These are phyloP conservation scores for Penicillium sp. DNA, from an alignment of 2,329 filamentous ascomycete genomes.

Conservation along the genomic window DNA sequence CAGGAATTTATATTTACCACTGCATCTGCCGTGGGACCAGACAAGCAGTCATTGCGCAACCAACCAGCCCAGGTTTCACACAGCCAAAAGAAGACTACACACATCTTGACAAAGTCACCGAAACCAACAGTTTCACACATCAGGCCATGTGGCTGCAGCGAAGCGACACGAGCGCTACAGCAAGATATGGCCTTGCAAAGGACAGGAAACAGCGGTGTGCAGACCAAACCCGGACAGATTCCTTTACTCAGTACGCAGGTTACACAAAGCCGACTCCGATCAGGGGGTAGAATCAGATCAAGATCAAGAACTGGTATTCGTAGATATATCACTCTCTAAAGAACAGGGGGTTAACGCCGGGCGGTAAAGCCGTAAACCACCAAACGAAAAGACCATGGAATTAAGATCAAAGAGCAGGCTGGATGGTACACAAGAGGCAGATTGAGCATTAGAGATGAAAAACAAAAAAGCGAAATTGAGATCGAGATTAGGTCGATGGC, in stretches of 20 bases:
- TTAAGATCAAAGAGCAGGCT: conserved; percentile 6
- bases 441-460: conserved; percentile 5
- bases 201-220: background rate
- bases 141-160: background rate
- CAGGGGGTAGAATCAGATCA: background rate
- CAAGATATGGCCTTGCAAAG: background rate
- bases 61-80: background rate
- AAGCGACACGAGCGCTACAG: background rate
- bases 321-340: conserved; percentile 3
- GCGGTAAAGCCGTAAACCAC: background rate
- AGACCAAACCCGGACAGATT: background rate
- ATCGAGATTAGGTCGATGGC: background rate
- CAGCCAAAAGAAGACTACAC: background rate
- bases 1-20: background rate
- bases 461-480: background rate
- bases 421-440: conserved; percentile 6
- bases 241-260: background rate
- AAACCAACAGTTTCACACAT: background rate
- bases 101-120: background rate
- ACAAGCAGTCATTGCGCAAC: background rate
- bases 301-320: background rate
- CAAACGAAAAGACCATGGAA: background rate
- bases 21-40: background rate
- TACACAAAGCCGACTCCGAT: background rate
- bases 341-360: background rate